Evolutionary conservation across 2,329 filamentous ascomycete species (phyloP).

Genomic region (Fusarium sp.): DNA sequence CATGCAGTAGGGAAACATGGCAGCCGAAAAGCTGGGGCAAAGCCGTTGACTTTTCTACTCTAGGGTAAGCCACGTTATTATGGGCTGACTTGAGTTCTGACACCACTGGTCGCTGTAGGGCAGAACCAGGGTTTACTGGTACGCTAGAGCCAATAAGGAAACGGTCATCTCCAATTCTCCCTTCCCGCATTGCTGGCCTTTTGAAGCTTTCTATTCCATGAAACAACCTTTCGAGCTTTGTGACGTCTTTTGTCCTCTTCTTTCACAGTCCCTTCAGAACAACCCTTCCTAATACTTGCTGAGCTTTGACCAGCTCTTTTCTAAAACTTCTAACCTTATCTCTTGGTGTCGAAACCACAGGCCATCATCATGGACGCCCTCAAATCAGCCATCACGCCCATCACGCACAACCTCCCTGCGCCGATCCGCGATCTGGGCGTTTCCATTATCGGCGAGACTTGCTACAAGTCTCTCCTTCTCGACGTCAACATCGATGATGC

Average conservation of each 20-base stretch:
- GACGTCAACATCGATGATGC: constrained; percentile 84
- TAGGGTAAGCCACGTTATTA: constrained; percentile 26
- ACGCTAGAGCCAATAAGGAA: constrained; percentile 20
- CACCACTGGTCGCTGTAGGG: constrained; percentile 2
- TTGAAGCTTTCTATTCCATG: constrained; percentile 19
- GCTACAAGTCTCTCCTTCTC: constrained; percentile 89
- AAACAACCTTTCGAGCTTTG: constrained; percentile 27
- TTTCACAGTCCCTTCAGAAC: constrained; percentile 39
- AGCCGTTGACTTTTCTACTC: not conserved
- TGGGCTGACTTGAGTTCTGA: not conserved
- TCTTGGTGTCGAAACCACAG: not conserved
- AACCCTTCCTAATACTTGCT: constrained; percentile 6
- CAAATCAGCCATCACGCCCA: constrained; percentile 74
- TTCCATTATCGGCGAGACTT: constrained; percentile 84
- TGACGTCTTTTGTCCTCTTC: constrained; percentile 37
- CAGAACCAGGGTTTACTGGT: constrained; percentile 18
- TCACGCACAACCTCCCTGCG: constrained; percentile 80
- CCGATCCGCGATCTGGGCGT: constrained; percentile 82
- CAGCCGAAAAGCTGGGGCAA: constrained; percentile 6
- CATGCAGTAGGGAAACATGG: constrained; percentile 12
- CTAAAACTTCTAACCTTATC: not conserved
- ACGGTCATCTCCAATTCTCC: constrained; percentile 25
- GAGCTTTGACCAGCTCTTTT: constrained; percentile 4
- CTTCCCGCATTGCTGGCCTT: constrained; percentile 46
- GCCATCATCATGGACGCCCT: constrained; percentile 70